Percentiles rank a stretch among this genome's conserved stretches.
Evolutionary conservation across 139 green algal genomes (phyloP).

Genomic region (Diplosphaera chodatii): DNA sequence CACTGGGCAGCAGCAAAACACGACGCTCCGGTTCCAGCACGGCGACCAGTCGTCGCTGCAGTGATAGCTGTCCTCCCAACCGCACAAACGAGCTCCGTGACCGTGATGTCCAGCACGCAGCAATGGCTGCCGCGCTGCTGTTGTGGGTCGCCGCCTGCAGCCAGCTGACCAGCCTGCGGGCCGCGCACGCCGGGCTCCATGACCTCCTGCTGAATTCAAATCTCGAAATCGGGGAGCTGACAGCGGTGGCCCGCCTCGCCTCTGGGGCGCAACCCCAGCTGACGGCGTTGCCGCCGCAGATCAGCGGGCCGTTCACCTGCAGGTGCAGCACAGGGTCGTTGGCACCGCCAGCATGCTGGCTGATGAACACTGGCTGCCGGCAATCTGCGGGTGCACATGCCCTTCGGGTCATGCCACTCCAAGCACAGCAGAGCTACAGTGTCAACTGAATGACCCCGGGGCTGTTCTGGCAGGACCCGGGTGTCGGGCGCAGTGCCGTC

Average conservation of each 20-base stretch:
- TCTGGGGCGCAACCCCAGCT: slow-evolving; percentile 18
- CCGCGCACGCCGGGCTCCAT: slow-evolving; percentile 5
- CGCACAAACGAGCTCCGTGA: not conserved
- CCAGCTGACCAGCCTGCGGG: not conserved
- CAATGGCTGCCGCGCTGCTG: not conserved
- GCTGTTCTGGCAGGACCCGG: slow-evolving; percentile 37
- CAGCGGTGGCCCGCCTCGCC: not conserved
- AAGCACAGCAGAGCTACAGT: too few relatives aligned
- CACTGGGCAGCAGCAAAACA: not conserved
- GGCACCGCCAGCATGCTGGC: too few relatives aligned
- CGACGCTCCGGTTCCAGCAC: not conserved
- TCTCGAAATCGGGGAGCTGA: slow-evolving; percentile 1
- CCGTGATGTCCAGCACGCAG: not conserved
- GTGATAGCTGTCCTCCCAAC: not conserved
- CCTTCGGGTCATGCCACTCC: too few relatives aligned
- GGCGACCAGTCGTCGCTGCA: not conserved
- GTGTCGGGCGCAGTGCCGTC: slow-evolving; percentile 41
- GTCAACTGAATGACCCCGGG: too few relatives aligned
- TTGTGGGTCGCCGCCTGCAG: not conserved
- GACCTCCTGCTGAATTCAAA: not conserved
- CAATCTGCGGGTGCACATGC: too few relatives aligned
- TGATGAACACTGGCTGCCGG: too few relatives aligned
- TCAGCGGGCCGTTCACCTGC: slow-evolving; percentile 21
- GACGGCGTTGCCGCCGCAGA: slow-evolving; percentile 4
- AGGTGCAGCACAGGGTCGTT: too few relatives aligned